These are phyloP conservation scores for Melampsora larici-populina DNA, from an alignment of 1,284 basidiomycete genomes.

Conservation along the genomic window DNA sequence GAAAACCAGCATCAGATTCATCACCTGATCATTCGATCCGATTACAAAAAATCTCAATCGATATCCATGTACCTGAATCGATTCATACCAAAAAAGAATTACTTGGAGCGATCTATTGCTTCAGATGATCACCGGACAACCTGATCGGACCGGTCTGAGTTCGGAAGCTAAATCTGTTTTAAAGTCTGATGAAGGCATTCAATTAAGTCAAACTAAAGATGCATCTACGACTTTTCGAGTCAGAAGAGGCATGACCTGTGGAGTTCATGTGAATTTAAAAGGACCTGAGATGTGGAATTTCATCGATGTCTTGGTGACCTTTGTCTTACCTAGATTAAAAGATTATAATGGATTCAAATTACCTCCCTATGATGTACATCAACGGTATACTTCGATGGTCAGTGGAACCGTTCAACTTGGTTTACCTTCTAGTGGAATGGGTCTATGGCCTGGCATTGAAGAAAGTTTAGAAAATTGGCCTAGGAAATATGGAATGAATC, in stretches of 20 bases:
- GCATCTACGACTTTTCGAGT: constrained; percentile 79
- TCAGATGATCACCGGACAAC: constrained; percentile 81
- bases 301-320: constrained; percentile 80
- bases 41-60: constrained; percentile 78
- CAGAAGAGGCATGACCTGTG: constrained; percentile 74
- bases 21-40: constrained; percentile 66
- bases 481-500: constrained; percentile 77
- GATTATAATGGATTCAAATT: constrained; percentile 80
- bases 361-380: constrained; percentile 59
- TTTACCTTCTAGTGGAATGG: constrained; percentile 76
- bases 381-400: constrained; percentile 54
- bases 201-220: constrained; percentile 74
- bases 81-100: constrained; percentile 71
- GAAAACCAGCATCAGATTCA: constrained; percentile 61
- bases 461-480: constrained; percentile 86
- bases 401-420: constrained; percentile 85
- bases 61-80: constrained; percentile 60
- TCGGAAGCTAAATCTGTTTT: constrained; percentile 55
- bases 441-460: constrained; percentile 82
- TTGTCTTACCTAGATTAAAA: constrained; percentile 85
- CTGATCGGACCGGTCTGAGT: constrained; percentile 64
- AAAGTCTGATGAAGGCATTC: constrained; percentile 66
- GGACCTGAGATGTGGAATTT: constrained; percentile 93
- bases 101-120: constrained; percentile 79
- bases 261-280: constrained; percentile 82